Evolutionary conservation across 2,329 filamentous ascomycete genomes (phyloP), one percentile per base, ranked within the genome.

Genomic region (Fusarium citri): DNA sequence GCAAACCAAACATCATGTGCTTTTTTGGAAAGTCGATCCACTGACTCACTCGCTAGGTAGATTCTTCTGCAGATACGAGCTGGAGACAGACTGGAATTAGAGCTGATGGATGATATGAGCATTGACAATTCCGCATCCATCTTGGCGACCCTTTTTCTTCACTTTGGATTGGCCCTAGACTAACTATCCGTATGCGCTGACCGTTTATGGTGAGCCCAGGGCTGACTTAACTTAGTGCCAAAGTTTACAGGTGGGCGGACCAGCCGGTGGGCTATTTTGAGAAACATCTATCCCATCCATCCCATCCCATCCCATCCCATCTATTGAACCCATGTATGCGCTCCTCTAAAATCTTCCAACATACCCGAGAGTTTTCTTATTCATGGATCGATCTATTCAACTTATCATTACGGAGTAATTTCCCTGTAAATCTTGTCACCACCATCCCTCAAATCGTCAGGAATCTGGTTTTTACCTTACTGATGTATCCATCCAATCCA

Each of bases 1-100:
- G 30, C 18, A 51, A 64, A 53, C 31, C 34, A 49, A 45, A 56
- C 30, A 54, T 55, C 41, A 47, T 43, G 45, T 41, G 31, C 31
- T 34, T 63, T 34, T 46, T 41, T 34, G 34, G 9, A 22, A 41
- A 31, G 20, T 31, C 16, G 18, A 23, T 63, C 58, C 31, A 41
- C 60, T 63, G 42, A 47, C 60, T 63, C 42, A 63, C 28, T 63
- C 42, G 55, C 28, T 41, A 15, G 40, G 15, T 47, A 41, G 31
- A 23, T 40, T n/a, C 37, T 28, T 22, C 26, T 41, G 51, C 67
- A 70, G 56, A 69, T 69, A 69, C 67, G 66, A 69, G 62, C 46
- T 31, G 18, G 12, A 50, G 28, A 51, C 31, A 50, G 28, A 51
- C 31, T 51, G 49, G 31, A 25, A 50, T 30, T 50, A 9, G 30